Evolutionary conservation across 345 rosid species (phyloP).

Genomic region (Boechera divaricarpa): DNA sequence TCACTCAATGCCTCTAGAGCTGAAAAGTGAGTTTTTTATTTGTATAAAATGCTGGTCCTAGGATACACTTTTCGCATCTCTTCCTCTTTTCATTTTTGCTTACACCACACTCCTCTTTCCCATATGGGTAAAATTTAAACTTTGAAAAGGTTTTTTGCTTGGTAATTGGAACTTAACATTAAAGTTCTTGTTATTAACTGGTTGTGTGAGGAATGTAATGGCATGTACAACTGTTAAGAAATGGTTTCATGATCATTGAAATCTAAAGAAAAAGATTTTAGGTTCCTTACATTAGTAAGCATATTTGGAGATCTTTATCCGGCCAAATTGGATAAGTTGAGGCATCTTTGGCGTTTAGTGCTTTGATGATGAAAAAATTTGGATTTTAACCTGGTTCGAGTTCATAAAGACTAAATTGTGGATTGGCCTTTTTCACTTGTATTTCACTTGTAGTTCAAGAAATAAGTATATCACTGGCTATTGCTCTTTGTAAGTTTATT

Average conservation of each 20-base stretch:
- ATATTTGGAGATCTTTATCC: conserved; percentile 10
- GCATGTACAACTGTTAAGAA: conserved; percentile 14
- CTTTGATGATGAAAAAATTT: not conserved
- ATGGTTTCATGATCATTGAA: conserved; percentile 32
- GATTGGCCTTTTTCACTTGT: conserved; percentile 4
- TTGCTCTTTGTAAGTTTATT: conserved; percentile 5
- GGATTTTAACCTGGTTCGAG: not conserved
- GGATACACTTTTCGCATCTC: conserved; percentile 42
- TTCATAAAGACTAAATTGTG: conserved; percentile 24
- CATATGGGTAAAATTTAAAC: not conserved
- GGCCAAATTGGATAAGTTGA: conserved; percentile 15
- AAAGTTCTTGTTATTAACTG: not conserved
- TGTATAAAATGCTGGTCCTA: conserved; percentile 48
- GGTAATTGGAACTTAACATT: conserved; percentile 25
- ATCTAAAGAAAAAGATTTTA: conserved; percentile 18
- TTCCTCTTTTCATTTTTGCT: conserved; percentile 34
- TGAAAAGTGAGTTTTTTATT: conserved; percentile 35
- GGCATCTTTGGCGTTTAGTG: conserved; percentile 6
- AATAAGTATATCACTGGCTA: not conserved
- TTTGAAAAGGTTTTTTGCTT: not conserved
- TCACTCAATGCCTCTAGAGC: conserved; percentile 21
- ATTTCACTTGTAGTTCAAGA: conserved; percentile 1
- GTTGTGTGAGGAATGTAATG: conserved; percentile 11
- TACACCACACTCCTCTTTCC: conserved; percentile 21
- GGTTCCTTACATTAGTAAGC: conserved; percentile 13